phyloP scores from a whole-genome alignment of 768 basidiomycete genomes.

The Dacryopinax primogenitus region DNA sequence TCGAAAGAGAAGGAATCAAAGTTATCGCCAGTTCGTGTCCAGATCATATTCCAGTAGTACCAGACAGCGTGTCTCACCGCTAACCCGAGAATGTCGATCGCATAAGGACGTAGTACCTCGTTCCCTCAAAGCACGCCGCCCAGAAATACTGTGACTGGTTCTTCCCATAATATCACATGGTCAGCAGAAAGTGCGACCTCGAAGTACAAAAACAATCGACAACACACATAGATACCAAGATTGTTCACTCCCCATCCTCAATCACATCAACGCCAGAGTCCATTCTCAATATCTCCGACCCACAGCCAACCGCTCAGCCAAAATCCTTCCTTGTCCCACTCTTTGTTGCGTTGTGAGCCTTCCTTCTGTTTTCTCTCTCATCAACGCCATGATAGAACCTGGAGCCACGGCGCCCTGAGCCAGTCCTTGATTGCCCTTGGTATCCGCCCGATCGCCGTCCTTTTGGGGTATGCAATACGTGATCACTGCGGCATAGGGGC shows the following conservation, averaged over 20 bases:
- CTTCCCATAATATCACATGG: too few relatives aligned
- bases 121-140: too few relatives aligned
- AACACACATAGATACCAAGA: too few relatives aligned
- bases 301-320: neutral
- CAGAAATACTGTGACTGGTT: too few relatives aligned
- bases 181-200: too few relatives aligned
- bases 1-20: too few relatives aligned
- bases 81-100: too few relatives aligned
- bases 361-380: neutral
- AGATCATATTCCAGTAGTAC: too few relatives aligned
- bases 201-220: too few relatives aligned
- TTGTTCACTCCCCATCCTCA: neutral
- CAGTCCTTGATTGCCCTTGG: neutral
- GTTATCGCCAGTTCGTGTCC: too few relatives aligned
- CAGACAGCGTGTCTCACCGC: too few relatives aligned
- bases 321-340: neutral
- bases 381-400: slow-evolving; percentile 4
- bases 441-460: neutral
- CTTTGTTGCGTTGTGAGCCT: neutral
- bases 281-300: neutral
- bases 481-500: neutral
- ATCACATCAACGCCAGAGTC: neutral
- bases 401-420: neutral
- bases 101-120: too few relatives aligned
- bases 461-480: neutral